Conservation (phyloP, 208 protist species). For the Crithidia sp. region DNA sequence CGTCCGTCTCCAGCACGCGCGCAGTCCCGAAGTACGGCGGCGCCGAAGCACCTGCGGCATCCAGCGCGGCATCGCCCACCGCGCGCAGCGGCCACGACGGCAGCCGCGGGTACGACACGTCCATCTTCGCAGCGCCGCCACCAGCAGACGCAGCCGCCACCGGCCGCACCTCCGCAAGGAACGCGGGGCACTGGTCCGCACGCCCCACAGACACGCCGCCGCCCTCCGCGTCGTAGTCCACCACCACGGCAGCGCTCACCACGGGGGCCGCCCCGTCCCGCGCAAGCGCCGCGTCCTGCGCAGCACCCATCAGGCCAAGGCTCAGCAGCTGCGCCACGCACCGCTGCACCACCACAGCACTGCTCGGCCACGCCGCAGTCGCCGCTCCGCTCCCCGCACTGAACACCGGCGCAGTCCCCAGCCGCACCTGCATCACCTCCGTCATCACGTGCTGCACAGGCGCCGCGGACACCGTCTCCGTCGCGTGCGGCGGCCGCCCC, state of each 20-base stretch:
- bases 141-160: background rate
- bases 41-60: background rate
- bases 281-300: background rate
- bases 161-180: conserved; percentile 9
- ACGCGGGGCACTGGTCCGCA: conserved; percentile 2
- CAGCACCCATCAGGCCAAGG: background rate
- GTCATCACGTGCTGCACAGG: background rate
- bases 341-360: background rate
- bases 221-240: background rate
- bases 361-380: background rate
- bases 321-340: conserved; percentile 4
- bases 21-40: conserved; percentile 22
- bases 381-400: background rate
- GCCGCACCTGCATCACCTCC: conserved; percentile 1
- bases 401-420: background rate
- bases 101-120: conserved; percentile 14
- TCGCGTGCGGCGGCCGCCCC: background rate
- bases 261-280: background rate
- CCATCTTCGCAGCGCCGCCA: background rate
- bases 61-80: background rate
- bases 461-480: background rate
- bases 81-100: conserved; percentile 15
- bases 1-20: conserved; percentile 5
- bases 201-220: background rate
- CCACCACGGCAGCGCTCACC: background rate